phyloP scores from a whole-genome alignment of 2,329 filamentous ascomycete genomes.

The Fonsecaea multimorphosa region DNA sequence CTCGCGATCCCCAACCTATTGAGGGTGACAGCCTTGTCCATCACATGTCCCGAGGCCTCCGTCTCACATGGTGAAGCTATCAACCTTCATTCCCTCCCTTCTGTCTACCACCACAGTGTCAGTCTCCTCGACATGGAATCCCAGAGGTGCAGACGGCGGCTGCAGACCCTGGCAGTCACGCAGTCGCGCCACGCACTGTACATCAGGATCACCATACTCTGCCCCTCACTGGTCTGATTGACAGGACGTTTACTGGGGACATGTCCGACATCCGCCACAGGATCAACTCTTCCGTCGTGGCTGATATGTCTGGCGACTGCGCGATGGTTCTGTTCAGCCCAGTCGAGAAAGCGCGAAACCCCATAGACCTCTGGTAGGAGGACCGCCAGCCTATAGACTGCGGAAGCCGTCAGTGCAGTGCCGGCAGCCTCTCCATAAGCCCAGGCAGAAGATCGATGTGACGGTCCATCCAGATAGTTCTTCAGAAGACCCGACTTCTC shows the following conservation, averaged over 20 bases:
- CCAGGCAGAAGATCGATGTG: slow-evolving; percentile 28
- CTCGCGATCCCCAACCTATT: not conserved
- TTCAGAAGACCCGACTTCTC: slow-evolving; percentile 45
- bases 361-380: slow-evolving; percentile 49
- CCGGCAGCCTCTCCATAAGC: slow-evolving; percentile 59
- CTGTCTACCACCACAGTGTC: not conserved
- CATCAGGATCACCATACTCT: slow-evolving; percentile 35
- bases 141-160: not conserved
- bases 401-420: slow-evolving; percentile 54
- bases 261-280: slow-evolving; percentile 30
- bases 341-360: slow-evolving; percentile 45
- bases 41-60: not conserved
- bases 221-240: slow-evolving; percentile 32
- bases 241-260: slow-evolving; percentile 26
- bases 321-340: slow-evolving; percentile 52
- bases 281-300: slow-evolving; percentile 17
- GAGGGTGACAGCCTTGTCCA: not conserved
- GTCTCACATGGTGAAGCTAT: too few species aligned
- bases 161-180: slow-evolving; percentile 19
- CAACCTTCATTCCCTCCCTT: not conserved
- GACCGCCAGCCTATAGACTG: slow-evolving; percentile 54
- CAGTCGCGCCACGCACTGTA: slow-evolving; percentile 33
- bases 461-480: slow-evolving; percentile 54
- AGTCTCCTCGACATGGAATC: slow-evolving; percentile 3
- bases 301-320: slow-evolving; percentile 48